Base-by-base conservation (phyloP, 129 eudicot genomes). In the Kitagawia praeruptora region DNA sequence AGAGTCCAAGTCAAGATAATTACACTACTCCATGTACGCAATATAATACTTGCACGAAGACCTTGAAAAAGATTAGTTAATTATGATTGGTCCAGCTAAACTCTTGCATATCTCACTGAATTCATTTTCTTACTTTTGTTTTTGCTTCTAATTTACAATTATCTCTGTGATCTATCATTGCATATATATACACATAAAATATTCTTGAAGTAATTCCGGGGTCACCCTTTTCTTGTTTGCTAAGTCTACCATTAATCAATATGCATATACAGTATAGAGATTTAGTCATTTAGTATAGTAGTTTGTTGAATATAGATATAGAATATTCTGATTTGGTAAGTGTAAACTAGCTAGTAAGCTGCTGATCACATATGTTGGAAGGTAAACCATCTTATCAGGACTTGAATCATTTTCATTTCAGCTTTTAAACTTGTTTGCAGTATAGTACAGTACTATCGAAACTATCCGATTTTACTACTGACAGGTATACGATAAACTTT, bases 1-100 rank as follows among this genome's bases (percentile, higher is more conserved):
- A 73, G 80, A 77, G 78, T 84, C 82, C 87, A 83, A 56, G 75
- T 79, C 74, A 76, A 81, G 87, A 83, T 78, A 84, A 10, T 73
- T 87, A 87, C 86, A 82, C 80, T 25, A 83, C 45, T 78, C 79
- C 83, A 83, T 25, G 79, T 76, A 82, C 79, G 75, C 19, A 70
- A 31, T 6, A 39, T 37, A 46, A 46, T 28, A 56, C 86, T 80
- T 38, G 42, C 75, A 70, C 75, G 75, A 70, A 70, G 28, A 70
- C 75, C 27, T 39, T 19, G 75, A 70, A 70, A 69, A 39, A 8
- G 75, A 70, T 46, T 70, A 39, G 13, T 39, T 39, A 38, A 18
- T 19, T 70, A 39, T 15, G 1, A 70, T 70, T 18, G 41, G 41
- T 66, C 72, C 72, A 66, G 39, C 72, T 66, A 12, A 66, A 66